Base-by-base conservation (phyloP, 352 stramenopile genomes). In the Pythium folliculosum region DNA sequence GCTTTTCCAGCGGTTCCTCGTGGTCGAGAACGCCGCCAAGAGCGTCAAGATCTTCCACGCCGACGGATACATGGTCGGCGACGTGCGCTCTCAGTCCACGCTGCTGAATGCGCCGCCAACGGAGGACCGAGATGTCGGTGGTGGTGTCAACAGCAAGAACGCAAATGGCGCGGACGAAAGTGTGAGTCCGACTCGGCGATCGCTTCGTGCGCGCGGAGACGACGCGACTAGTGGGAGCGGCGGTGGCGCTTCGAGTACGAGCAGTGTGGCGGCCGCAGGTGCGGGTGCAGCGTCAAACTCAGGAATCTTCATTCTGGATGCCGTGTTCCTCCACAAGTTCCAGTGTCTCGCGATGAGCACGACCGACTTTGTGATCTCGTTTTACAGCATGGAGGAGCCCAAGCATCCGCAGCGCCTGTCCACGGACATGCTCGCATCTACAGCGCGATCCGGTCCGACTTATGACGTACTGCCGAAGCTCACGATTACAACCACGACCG, bases 291-390 rank as follows among this genome's bases (percentile, higher is more conserved):
- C 30, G 5, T 21, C 19, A 1, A 63, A 44, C 47, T 22, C 63
- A 5, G 80, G 78, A 17, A 67, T 90, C 5, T 89, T 88, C 35
- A 81, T 92, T 21, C 55, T 94, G 17, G 84, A 92, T 14, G 83
- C 86, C 16, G 80, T 80, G 21, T 92, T 91, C 58, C 69, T 92
- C 19, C 60, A 77, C 48, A 78, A 81, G 27, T 88, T 86, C 50
- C 60, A 81, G 56, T 84, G 86, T 60, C 69, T 95, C 10, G 80
- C 77, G 1, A 70, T 92, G 43, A 91, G 83, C 48, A 90, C 83
- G 19, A 90, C 87, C 14, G 82, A 95, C 67, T 91, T 92, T 69
- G 65, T 73, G 3, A 91, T 95, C 58, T 87, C 87, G n/a, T 95
- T 95, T 52, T 95, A 90, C 60, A 79, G 78, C 44, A 81, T 90